Percentiles rank a stretch among this genome's conserved stretches.
These are phyloP conservation scores for Kregervanrija delftensis DNA, from an alignment of 805 yeast genomes.

Conservation along the genomic window DNA sequence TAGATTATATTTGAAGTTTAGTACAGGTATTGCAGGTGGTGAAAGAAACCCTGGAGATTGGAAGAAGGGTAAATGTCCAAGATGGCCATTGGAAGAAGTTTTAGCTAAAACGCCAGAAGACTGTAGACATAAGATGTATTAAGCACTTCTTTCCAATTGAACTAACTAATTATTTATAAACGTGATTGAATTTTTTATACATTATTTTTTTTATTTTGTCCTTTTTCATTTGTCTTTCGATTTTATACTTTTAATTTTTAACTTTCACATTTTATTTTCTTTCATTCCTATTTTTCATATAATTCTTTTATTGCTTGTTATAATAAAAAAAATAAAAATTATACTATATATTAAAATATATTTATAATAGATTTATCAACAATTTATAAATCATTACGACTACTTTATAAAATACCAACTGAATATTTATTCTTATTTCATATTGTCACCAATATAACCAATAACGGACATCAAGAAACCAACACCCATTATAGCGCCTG, in stretches of 20 bases:
- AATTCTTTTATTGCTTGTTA: too few relatives aligned
- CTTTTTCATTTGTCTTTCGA: not conserved
- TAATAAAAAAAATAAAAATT: not conserved
- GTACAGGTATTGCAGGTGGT: constrained; percentile 71
- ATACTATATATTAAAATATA: not conserved
- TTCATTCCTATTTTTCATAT: too few relatives aligned
- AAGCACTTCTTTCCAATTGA: not conserved
- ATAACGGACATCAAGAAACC: constrained; percentile 44
- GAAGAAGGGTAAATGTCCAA: constrained; percentile 48
- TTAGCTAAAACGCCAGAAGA: constrained; percentile 67
- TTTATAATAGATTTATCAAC: not conserved
- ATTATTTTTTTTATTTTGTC: not conserved
- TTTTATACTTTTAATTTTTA: constrained; percentile 1
- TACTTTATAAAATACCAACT: not conserved
- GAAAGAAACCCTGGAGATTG: constrained; percentile 47
- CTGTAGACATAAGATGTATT: constrained; percentile 28
- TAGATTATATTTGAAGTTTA: constrained; percentile 61
- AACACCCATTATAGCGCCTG: constrained; percentile 35
- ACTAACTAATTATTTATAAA: not conserved
- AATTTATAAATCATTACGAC: not conserved
- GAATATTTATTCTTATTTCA: not conserved
- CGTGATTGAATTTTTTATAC: not conserved
- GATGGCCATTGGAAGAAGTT: constrained; percentile 77
- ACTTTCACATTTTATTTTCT: not conserved
- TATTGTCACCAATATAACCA: constrained; percentile 52